phyloP scores from a whole-genome alignment of 2,329 filamentous ascomycete genomes.

The Cercospora nicotianae region DNA sequence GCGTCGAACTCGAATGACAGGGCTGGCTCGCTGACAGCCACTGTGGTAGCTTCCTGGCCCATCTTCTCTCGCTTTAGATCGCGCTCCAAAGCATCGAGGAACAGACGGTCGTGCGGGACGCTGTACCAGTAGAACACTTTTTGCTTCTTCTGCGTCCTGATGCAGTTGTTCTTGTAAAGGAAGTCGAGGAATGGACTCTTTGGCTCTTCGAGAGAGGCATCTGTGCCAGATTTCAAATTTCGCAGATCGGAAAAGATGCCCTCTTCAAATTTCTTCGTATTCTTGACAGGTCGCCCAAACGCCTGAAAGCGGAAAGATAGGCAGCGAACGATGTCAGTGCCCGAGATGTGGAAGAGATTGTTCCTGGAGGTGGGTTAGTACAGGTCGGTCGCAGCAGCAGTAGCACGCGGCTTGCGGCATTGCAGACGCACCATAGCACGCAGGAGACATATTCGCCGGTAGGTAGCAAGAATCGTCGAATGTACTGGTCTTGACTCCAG shows the following conservation, averaged over 20 bases:
- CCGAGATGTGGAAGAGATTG: slow-evolving; percentile 98
- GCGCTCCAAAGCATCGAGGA: slow-evolving; percentile 94
- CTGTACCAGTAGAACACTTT: slow-evolving; percentile 99
- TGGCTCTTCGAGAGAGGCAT: slow-evolving; percentile 96
- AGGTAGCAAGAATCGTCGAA: slow-evolving; percentile 88
- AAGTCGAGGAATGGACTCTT: slow-evolving; percentile 99
- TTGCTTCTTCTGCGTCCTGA: slow-evolving; percentile 99
- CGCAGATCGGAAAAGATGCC: slow-evolving; percentile 98
- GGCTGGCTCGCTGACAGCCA: slow-evolving; percentile 94
- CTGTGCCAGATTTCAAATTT: slow-evolving; percentile 96
- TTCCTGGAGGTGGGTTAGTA: slow-evolving; percentile 59
- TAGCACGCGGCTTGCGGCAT: slow-evolving; percentile 19
- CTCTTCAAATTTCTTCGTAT: slow-evolving; percentile 99
- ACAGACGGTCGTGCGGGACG: slow-evolving; percentile 94
- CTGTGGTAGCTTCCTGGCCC: slow-evolving; percentile 95
- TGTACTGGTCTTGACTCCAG: slow-evolving; percentile 96
- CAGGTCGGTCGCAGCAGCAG: background rate
- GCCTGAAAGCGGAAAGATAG: slow-evolving; percentile 98
- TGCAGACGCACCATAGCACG: slow-evolving; percentile 71
- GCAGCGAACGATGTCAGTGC: slow-evolving; percentile 97
- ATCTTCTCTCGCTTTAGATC: slow-evolving; percentile 99
- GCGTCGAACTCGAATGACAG: slow-evolving; percentile 99
- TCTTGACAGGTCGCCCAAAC: slow-evolving; percentile 96
- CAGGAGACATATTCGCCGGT: slow-evolving; percentile 99
- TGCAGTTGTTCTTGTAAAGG: slow-evolving; percentile 99